Evolutionary conservation across 139 green algal genomes (phyloP).

Genomic region (Pleodorina starrii): DNA sequence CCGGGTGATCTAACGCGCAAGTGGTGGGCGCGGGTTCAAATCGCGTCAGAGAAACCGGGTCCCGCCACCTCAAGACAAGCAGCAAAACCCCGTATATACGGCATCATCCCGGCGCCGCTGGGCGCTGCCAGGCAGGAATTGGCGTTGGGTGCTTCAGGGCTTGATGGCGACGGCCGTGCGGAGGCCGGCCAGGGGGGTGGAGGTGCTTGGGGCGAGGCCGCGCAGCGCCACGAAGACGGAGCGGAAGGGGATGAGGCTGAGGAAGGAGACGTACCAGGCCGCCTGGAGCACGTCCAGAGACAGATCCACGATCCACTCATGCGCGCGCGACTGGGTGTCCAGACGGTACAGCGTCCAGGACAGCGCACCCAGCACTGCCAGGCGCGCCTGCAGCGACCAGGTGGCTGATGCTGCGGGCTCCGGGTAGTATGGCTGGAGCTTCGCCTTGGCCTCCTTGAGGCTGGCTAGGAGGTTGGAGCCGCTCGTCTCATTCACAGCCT

Average conservation of each 20-base stretch:
- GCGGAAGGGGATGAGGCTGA: constrained; percentile 66
- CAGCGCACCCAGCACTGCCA: constrained; percentile 37
- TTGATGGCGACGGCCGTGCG: constrained; percentile 50
- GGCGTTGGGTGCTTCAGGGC: constrained; percentile 38
- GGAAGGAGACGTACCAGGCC: constrained; percentile 65
- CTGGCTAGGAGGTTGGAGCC: constrained; percentile 26
- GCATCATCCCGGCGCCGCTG: no score
- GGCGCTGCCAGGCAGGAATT: no score
- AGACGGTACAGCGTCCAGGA: constrained; percentile 54
- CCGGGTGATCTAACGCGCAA: no score
- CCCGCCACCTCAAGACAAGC: no score
- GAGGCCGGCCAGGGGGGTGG: constrained; percentile 51
- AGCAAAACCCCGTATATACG: no score
- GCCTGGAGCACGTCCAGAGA: constrained; percentile 66
- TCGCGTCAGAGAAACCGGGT: no score
- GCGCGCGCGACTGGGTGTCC: constrained; percentile 54
- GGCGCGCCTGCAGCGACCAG: constrained; percentile 47
- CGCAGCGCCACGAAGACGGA: constrained; percentile 59
- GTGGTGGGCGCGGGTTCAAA: no score
- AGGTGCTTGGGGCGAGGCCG: constrained; percentile 52
- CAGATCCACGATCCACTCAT: constrained; percentile 71
- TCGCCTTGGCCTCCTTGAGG: constrained; percentile 50
- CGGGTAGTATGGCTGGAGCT: constrained; percentile 56
- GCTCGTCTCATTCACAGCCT: constrained; percentile 54
- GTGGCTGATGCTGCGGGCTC: constrained; percentile 32